Conservation (phyloP, 208 protist species). For the Leishmania tarentolae region DNA sequence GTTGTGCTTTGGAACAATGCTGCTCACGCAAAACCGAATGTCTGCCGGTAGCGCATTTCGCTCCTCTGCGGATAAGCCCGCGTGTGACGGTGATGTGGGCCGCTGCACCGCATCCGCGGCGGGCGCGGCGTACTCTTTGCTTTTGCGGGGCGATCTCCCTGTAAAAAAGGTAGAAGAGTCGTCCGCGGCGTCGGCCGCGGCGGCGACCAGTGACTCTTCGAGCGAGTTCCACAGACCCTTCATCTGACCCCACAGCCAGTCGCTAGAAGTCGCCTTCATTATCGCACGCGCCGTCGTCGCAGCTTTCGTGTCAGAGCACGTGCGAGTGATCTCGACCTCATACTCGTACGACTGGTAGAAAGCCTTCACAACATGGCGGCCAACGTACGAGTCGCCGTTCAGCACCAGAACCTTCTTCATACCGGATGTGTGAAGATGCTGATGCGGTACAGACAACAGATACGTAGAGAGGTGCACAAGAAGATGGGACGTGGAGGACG, state of each 20-base stretch:
- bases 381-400: slow-evolving; percentile 84
- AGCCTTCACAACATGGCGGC: slow-evolving; percentile 53
- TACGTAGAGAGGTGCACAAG: neutral
- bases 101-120: neutral
- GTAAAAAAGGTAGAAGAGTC: neutral
- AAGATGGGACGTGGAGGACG: neutral
- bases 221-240: slow-evolving; percentile 3
- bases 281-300: neutral
- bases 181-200: neutral
- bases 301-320: slow-evolving; percentile 18
- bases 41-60: slow-evolving; percentile 32
- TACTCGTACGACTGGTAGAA: slow-evolving; percentile 81
- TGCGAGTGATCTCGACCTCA: slow-evolving; percentile 72
- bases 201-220: neutral
- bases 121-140: neutral
- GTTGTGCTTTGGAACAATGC: slow-evolving; percentile 71
- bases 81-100: neutral
- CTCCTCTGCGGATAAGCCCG: slow-evolving; percentile 13
- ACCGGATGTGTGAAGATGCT: neutral
- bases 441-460: neutral
- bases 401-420: slow-evolving; percentile 85
- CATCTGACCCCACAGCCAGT: slow-evolving; percentile 1
- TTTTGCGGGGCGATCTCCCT: neutral
- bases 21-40: slow-evolving; percentile 48
- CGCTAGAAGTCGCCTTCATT: neutral